These are phyloP conservation scores for Tetratostichococcus sp. DNA, from an alignment of 139 green algal genomes.

Conservation along the genomic window DNA sequence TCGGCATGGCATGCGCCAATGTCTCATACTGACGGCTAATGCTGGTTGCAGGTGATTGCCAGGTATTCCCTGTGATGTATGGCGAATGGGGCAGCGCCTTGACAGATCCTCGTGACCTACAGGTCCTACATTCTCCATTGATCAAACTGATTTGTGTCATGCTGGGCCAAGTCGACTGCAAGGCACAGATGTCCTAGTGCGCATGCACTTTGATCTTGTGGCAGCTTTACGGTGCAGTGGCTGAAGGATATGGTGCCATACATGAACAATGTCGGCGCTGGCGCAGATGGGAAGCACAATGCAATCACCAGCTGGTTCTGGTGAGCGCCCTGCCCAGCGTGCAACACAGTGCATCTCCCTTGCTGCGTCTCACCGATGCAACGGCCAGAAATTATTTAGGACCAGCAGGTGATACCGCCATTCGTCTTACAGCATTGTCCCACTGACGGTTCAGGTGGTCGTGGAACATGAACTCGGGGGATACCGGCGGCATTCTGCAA, in stretches of 20 bases:
- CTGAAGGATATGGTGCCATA: not conserved
- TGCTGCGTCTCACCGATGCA: no score
- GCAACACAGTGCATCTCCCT: no score
- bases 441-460: conserved; percentile 22
- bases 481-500: conserved; percentile 22
- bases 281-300: not conserved
- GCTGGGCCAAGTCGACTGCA: no score
- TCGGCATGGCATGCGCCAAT: not conserved
- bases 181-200: no score
- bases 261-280: not conserved
- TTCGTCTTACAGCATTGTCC: no score
- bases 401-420: no score
- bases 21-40: not conserved
- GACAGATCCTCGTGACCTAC: not conserved
- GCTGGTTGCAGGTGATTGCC: conserved; percentile 9
- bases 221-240: not conserved
- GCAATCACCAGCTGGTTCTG: not conserved
- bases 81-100: conserved; percentile 40
- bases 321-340: not conserved
- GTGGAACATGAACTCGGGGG: conserved; percentile 28
- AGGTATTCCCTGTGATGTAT: conserved; percentile 35
- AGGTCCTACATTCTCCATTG: no score
- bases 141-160: no score
- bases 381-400: no score
- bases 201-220: no score